Conservation (phyloP, 345 rosid species). For the Adansonia digitata region DNA sequence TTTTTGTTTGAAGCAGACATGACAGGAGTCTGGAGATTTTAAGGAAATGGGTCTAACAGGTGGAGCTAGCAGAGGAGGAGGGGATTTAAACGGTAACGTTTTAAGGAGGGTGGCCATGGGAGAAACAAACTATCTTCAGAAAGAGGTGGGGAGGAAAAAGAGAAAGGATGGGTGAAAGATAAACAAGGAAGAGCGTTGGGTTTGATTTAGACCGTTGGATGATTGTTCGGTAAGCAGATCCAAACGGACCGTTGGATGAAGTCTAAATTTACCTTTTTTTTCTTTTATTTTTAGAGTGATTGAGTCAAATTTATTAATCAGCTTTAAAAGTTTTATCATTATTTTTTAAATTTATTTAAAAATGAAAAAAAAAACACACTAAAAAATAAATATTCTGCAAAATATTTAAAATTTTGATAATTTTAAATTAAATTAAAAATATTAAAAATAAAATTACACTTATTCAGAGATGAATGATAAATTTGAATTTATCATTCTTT, state of each 20-base stretch:
- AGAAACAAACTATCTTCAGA: background rate
- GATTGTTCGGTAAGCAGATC: background rate
- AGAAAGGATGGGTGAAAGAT: background rate
- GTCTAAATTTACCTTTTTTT: too few relatives aligned
- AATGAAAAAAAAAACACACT: too few relatives aligned
- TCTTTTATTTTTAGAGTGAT: too few relatives aligned
- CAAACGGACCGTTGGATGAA: background rate
- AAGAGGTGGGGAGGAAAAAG: background rate
- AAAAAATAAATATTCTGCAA: too few relatives aligned
- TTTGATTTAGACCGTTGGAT: background rate
- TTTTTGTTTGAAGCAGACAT: slow-evolving; percentile 40
- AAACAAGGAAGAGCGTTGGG: background rate
- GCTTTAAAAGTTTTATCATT: too few relatives aligned
- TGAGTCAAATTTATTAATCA: too few relatives aligned
- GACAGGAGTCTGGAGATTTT: slow-evolving; percentile 26
- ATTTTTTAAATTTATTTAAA: too few relatives aligned
- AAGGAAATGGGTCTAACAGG: slow-evolving; percentile 18
- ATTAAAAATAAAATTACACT: too few relatives aligned
- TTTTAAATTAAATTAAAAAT: too few relatives aligned
- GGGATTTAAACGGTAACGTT: slow-evolving; percentile 48
- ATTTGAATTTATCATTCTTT: too few relatives aligned
- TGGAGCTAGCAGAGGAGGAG: slow-evolving; percentile 23
- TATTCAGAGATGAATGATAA: too few relatives aligned
- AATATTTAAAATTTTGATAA: too few relatives aligned
- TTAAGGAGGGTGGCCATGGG: slow-evolving; percentile 67